Evolutionary conservation across 768 basidiomycete species (phyloP).

Genomic region (Auricularia auricula-judae): DNA sequence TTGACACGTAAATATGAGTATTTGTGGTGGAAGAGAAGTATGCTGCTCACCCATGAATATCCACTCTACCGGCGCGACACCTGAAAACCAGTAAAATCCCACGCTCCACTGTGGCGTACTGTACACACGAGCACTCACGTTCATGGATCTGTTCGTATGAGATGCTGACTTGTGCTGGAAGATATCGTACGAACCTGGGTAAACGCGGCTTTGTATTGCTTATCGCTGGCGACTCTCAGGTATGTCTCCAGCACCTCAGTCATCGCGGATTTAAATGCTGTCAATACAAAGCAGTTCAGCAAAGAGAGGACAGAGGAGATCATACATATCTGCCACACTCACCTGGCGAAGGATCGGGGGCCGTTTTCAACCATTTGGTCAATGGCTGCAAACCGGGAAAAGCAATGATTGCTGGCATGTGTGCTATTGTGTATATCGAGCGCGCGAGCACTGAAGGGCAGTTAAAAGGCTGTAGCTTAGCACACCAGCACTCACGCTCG

Average conservation of each 20-base stretch:
- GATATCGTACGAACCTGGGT: slow-evolving; percentile 29
- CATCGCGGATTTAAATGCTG: slow-evolving; percentile 42
- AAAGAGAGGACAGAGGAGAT: too few species aligned
- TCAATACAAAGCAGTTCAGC: background rate
- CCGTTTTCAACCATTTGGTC: background rate
- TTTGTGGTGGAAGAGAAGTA: too few species aligned
- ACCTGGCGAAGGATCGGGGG: background rate
- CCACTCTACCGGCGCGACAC: slow-evolving; percentile 63
- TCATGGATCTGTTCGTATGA: slow-evolving; percentile 31
- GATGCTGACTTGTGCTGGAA: too few species aligned
- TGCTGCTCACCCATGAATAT: slow-evolving; percentile 55
- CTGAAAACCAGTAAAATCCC: too few species aligned
- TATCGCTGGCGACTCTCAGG: slow-evolving; percentile 13
- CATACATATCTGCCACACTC: background rate
- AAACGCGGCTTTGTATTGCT: slow-evolving; percentile 11
- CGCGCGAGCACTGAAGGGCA: background rate
- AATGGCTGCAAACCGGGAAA: background rate
- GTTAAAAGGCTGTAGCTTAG: background rate
- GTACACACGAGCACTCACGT: slow-evolving; percentile 14
- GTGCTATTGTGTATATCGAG: background rate
- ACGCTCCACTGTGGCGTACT: too few species aligned
- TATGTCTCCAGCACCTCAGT: slow-evolving; percentile 36
- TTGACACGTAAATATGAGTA: too few species aligned
- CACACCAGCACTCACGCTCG: background rate
- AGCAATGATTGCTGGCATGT: background rate